Conservation (phyloP, 805 yeast species). For the Lachancea nothofagi region DNA sequence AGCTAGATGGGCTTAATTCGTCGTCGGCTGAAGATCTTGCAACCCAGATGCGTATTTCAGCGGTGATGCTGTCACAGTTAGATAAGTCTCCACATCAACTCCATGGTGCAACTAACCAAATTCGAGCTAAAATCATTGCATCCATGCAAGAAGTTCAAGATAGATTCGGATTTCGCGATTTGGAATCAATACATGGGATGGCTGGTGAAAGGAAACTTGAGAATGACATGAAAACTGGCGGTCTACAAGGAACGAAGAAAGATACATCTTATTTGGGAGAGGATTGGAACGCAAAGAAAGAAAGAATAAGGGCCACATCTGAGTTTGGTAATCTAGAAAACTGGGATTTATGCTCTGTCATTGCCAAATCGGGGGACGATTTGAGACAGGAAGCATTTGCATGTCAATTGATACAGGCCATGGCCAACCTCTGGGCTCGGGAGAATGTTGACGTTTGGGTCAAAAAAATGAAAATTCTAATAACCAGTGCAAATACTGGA, state of each 20-base stretch:
- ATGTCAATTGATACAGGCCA: conserved; percentile 83
- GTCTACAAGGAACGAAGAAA: conserved; percentile 41
- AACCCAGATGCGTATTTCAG: conserved; percentile 92
- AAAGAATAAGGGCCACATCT: conserved; percentile 71
- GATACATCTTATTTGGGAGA: conserved; percentile 67
- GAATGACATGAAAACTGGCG: conserved; percentile 85
- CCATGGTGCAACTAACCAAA: conserved; percentile 50
- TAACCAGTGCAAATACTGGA: conserved; percentile 87
- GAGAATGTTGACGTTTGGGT: conserved; percentile 79
- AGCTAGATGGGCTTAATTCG: conserved; percentile 8
- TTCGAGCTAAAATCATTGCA: conserved; percentile 62
- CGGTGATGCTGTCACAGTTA: conserved; percentile 87
- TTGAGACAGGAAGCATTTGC: conserved; percentile 97
- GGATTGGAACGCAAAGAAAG: conserved; percentile 83
- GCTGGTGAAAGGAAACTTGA: conserved; percentile 91
- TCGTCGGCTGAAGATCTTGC: conserved; percentile 54
- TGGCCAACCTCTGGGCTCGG: conserved; percentile 77
- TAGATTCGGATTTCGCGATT: conserved; percentile 48
- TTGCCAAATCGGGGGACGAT: conserved; percentile 95
- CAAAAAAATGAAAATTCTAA: conserved; percentile 83
- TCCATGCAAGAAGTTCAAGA: conserved; percentile 75
- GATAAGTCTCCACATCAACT: conserved; percentile 55
- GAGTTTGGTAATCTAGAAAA: conserved; percentile 79
- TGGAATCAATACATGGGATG: conserved; percentile 52
- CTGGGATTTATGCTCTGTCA: conserved; percentile 94